These are phyloP conservation scores for Blastobotrys chiropterorum DNA, from an alignment of 805 yeast genomes.

Conservation along the genomic window DNA sequence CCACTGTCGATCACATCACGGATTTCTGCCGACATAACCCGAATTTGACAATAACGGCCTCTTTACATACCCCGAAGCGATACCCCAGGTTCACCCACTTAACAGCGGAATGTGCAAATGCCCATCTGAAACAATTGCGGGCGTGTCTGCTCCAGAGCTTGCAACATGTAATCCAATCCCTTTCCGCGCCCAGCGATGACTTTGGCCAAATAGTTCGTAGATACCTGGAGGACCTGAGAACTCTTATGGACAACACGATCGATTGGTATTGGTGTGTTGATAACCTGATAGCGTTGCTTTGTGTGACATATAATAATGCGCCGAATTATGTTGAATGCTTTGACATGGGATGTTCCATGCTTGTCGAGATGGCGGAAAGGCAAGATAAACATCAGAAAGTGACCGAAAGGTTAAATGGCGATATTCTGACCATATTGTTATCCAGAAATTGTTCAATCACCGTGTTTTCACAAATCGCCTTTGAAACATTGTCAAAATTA, in stretches of 20 bases:
- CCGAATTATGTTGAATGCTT: conserved; percentile 11
- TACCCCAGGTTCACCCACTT: background rate
- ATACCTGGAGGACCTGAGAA: background rate
- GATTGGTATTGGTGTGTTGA: conserved; percentile 10
- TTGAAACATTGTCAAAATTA: conserved; percentile 11
- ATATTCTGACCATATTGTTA: conserved; percentile 6
- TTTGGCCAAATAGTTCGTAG: background rate
- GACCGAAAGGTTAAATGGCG: conserved; percentile 3
- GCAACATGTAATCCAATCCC: background rate
- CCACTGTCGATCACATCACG: background rate
- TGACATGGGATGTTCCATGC: conserved; percentile 12
- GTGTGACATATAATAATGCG: conserved; percentile 1
- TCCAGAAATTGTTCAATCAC: conserved; percentile 1
- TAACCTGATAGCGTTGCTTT: conserved; percentile 8
- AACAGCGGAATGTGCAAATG: background rate
- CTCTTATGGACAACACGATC: conserved; percentile 3
- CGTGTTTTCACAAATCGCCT: conserved; percentile 12
- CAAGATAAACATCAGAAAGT: background rate
- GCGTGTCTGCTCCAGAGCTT: background rate
- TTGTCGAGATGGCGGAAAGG: background rate
- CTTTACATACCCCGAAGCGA: background rate
- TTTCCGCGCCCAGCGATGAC: background rate
- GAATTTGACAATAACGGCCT: background rate
- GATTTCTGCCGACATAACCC: background rate
- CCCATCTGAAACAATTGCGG: background rate